These are phyloP conservation scores for Hyphopichia khmerensis DNA, from an alignment of 1,139 yeast genomes.

Conservation along the genomic window DNA sequence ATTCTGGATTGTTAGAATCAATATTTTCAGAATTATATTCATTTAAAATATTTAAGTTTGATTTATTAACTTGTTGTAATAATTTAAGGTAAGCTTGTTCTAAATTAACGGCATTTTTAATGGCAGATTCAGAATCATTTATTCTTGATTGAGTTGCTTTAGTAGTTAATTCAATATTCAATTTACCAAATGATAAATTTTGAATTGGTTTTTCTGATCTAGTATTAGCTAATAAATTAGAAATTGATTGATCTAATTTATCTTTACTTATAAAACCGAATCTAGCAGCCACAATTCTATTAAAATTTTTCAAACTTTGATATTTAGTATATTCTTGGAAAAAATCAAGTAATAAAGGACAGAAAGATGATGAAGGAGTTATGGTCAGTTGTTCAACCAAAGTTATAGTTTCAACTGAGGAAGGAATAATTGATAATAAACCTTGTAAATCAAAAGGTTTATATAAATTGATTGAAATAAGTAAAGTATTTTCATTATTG, in stretches of 20 bases:
- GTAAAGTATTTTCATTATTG: conserved; percentile 41
- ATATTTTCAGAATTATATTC: conserved; percentile 36
- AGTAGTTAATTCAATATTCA: conserved; percentile 28
- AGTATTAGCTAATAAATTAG: conserved; percentile 54
- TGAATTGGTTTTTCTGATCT: conserved; percentile 57
- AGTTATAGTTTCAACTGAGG: conserved; percentile 55
- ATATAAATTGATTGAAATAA: conserved; percentile 62
- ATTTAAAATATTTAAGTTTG: conserved; percentile 59
- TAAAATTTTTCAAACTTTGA: conserved; percentile 47
- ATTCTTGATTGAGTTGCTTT: conserved; percentile 25
- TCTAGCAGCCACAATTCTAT: conserved; percentile 58
- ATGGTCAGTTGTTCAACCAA: conserved; percentile 60
- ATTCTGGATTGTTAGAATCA: conserved; percentile 69
- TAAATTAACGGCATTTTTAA: conserved; percentile 47
- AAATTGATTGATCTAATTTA: conserved; percentile 46
- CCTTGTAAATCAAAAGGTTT: conserved; percentile 65
- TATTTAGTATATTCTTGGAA: conserved; percentile 55
- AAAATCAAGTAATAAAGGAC: conserved; percentile 68
- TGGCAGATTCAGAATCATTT: conserved; percentile 30
- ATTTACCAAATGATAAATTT: conserved; percentile 59
- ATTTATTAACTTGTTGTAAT: conserved; percentile 59
- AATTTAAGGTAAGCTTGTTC: conserved; percentile 82
- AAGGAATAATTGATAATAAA: conserved; percentile 55
- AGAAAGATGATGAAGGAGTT: conserved; percentile 51
- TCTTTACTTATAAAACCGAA: conserved; percentile 48